Percentiles rank a stretch among this genome's conserved stretches.
phyloP scores from a whole-genome alignment of 2,329 filamentous ascomycete species.

The Ampelomyces quisqualis region DNA sequence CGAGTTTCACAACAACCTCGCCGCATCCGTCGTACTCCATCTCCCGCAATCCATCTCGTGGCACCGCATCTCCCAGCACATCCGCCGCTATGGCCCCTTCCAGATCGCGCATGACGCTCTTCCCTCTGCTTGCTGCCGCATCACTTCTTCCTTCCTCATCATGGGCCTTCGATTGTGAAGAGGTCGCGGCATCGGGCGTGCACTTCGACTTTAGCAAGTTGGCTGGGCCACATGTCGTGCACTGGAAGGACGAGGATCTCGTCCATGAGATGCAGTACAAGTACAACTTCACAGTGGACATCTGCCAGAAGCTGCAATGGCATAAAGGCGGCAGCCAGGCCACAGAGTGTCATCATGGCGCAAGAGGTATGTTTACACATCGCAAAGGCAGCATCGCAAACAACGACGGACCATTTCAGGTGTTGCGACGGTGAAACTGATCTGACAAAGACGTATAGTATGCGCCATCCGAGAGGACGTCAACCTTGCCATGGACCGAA shows the following conservation, averaged over 20 bases:
- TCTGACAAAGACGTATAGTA: conserved; percentile 51
- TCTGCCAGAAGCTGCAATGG: conserved; percentile 68
- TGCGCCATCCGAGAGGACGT: conserved; percentile 70
- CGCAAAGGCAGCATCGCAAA: too few relatives aligned
- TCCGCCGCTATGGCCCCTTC: conserved; percentile 31
- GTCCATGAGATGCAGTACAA: conserved; percentile 60
- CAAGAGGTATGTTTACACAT: conserved; percentile 54
- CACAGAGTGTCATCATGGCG: conserved; percentile 66
- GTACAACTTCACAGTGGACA: conserved; percentile 78
- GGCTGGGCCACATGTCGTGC: conserved; percentile 67
- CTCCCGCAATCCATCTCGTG: conserved; percentile 6
- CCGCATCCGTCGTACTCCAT: conserved; percentile 7
- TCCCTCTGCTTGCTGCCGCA: conserved; percentile 26
- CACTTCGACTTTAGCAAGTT: conserved; percentile 66
- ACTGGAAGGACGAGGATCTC: conserved; percentile 51
- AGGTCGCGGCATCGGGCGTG: conserved; percentile 59
- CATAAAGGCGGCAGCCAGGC: conserved; percentile 54
- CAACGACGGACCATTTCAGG: too few relatives aligned
- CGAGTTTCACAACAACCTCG: too few relatives aligned
- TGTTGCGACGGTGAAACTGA: background rate
- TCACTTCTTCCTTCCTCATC: conserved; percentile 30
- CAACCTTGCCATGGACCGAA: conserved; percentile 50
- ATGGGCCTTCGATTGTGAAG: conserved; percentile 59
- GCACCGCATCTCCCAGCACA: conserved; percentile 10
- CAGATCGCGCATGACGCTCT: conserved; percentile 23